Conservation (phyloP, 257 asterid species). For the Ilex aquifolium region DNA sequence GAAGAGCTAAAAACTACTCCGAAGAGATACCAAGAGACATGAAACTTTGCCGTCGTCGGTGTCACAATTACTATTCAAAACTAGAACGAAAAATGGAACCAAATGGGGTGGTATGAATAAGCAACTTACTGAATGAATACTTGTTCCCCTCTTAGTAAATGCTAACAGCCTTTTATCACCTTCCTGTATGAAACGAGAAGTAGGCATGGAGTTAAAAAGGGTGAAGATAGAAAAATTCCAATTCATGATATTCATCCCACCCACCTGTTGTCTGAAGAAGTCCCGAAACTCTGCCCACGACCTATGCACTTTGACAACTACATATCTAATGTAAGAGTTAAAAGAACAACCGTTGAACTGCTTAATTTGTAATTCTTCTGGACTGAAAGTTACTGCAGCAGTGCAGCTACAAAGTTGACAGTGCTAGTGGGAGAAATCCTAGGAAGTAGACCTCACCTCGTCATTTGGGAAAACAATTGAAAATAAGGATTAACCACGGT, state of each 20-base stretch:
- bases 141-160: conserved; percentile 79
- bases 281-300: conserved; percentile 88
- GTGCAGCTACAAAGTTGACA: no score
- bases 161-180: conserved; percentile 92
- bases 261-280: conserved; percentile 73
- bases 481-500: no score
- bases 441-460: no score
- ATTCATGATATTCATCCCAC: conserved; percentile 9
- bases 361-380: no score
- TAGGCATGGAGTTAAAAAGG: conserved; percentile 2
- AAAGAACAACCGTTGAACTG: background rate
- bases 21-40: no score
- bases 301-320: conserved; percentile 78
- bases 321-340: conserved; percentile 63
- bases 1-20: background rate
- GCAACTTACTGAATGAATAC: conserved; percentile 69
- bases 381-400: no score
- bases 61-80: background rate
- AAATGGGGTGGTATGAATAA: background rate
- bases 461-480: no score
- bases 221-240: conserved; percentile 1
- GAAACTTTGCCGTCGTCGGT: no score
- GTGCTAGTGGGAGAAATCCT: no score
- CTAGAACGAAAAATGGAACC: background rate
- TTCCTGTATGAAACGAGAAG: conserved; percentile 37